Base-by-base conservation (phyloP, 768 basidiomycete species). In the Agaricus subrufescens region DNA sequence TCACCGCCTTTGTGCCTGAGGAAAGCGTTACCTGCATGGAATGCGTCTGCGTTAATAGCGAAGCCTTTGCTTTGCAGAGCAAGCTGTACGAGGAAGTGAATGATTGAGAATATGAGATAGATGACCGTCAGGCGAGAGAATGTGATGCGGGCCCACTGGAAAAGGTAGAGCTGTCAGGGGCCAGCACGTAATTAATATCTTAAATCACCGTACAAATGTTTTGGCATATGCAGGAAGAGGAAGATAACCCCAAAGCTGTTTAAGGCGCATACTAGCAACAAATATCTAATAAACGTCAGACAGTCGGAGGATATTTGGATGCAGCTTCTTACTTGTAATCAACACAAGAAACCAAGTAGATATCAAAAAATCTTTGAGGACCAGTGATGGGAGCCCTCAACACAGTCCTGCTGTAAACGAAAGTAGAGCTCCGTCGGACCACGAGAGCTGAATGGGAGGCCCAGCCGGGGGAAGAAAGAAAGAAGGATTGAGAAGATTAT, bases 131-230 rank as follows among this genome's bases (percentile, higher is more conserved):
- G 73, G 38, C 76, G 77, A 47, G 88, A 87, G 64, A 84, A 82
- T 23, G 86, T 85, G 62, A 90, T 73, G 54, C 87, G 80, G 55
- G 81, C 75, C 84, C 85, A 87, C 87, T 90, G 64, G 14, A 52
- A 54, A 43, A 49, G 48, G 19, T 19, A 19, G 39, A 47, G 38
- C 34, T 47, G 50, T 44, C 53, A 49, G 43, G 38, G n/a, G 37
- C 23, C 19, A 39, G 34, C 42, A 7, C 31, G 50, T 10, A 38
- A 2, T 74, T 77, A 64, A 11, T n/a, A 23, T 25, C 25, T 23
- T 3, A 29, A 12, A 19, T 23, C 23, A 12, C 15, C 52, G 25
- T 61, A 85, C 84, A 58, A 83, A 67, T 51, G 84, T 71, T 62
- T 70, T 79, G 46, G 54, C 42, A 38, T 50, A 51, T 25, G 58